Evolutionary conservation across 306 rosid genomes (phyloP), one percentile per base, ranked within the genome.

Genomic region (Castanopsis chinensis): DNA sequence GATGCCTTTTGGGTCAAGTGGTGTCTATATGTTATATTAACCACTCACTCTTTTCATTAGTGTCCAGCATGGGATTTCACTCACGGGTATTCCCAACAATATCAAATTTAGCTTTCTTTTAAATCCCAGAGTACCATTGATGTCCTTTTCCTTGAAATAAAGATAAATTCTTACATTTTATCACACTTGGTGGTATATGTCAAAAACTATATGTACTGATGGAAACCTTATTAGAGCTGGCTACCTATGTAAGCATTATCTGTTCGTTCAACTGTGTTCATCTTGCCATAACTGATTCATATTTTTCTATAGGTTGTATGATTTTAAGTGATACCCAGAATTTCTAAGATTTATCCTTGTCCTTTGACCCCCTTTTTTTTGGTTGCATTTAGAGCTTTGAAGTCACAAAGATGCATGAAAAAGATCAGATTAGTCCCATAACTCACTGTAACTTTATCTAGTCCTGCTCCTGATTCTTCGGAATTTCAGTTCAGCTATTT

Each of bases 51-150:
- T 41, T 41, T 41, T 8, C 45, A 0, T 41, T 41, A 41, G 12
- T 41, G 8, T 41, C 45, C 45, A 41, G 8, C 8, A 3, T 41
- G 45, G 45, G 45, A 41, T 41, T 41, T 41, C 3, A 41, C 45
- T 8, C 45, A 37, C 11, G 45, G 7, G 45, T 8, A 37, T 37
- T 37, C 45, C 45, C 45, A 41, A 53, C 74, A 69, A 33, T 21
- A 30, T 12, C 32, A 60, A 27, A 72, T 30, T 35, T 73, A 27
- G 8, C 45, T 80, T 6, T 6, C 37, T 74, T 51, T 54, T 25
- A 4, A 72, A 73, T 65, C 43, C 58, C 10, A 53, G 21, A 65
- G 37, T 79, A 82, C 68, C 72, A 57, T 33, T 57, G 33, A 64
- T 79, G 5, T 52, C 30, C 32, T 68, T 76, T 9, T 23, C 55